These are phyloP conservation scores for Cyclostephanos tholiformis DNA, from an alignment of 108 stramenopile genomes.

Conservation along the genomic window DNA sequence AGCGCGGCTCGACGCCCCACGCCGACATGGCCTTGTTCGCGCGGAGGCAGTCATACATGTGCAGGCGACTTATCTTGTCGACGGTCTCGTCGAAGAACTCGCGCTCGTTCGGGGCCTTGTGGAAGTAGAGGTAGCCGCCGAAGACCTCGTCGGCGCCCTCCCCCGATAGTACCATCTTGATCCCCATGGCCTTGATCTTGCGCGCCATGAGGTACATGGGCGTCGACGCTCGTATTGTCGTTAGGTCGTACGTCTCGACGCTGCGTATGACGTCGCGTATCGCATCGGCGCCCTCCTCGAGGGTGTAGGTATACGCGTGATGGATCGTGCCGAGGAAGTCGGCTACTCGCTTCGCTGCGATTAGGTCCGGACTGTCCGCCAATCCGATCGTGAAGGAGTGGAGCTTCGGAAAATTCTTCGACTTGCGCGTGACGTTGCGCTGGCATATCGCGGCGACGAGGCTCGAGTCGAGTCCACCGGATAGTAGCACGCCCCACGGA, in stretches of 20 bases:
- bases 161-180: slow-evolving; percentile 99
- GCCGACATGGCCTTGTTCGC: slow-evolving; percentile 99
- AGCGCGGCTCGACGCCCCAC: slow-evolving; percentile 97
- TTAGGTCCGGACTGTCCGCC: slow-evolving; percentile 90
- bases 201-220: slow-evolving; percentile 98
- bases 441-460: slow-evolving; percentile 95
- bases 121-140: slow-evolving; percentile 99
- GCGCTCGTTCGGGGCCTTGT: slow-evolving; percentile 96
- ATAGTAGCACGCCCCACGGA: slow-evolving; percentile 98
- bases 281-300: slow-evolving; percentile 98
- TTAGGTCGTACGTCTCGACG: slow-evolving; percentile 97
- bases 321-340: slow-evolving; percentile 96
- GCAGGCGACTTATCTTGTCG: slow-evolving; percentile 91
- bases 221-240: slow-evolving; percentile 96
- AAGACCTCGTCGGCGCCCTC: slow-evolving; percentile 99
- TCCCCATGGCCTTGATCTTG: slow-evolving; percentile 99
- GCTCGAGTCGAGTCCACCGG: slow-evolving; percentile 96
- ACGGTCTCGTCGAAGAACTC: slow-evolving; percentile 97
- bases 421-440: slow-evolving; percentile 83
- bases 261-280: slow-evolving; percentile 93
- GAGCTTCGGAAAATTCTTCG: slow-evolving; percentile 83
- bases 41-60: slow-evolving; percentile 98
- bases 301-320: slow-evolving; percentile 94
- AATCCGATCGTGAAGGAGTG: slow-evolving; percentile 98
- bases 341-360: slow-evolving; percentile 93